Evolutionary conservation across 2,329 filamentous ascomycete species (phyloP).

Genomic region (Colletotrichum sp.): DNA sequence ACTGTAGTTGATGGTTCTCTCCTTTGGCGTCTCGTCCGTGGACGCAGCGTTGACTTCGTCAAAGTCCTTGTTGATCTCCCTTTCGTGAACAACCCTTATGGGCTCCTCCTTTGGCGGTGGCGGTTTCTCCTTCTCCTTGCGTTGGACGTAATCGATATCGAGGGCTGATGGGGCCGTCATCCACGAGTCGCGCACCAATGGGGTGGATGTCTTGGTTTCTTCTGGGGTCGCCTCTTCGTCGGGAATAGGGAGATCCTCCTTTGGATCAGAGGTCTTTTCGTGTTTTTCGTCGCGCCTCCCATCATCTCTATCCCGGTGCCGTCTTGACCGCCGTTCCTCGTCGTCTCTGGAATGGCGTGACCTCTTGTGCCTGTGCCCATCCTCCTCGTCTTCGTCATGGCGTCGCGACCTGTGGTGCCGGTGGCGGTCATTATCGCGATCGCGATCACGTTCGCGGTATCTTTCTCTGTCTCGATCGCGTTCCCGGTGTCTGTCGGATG

Average conservation of each 20-base stretch:
- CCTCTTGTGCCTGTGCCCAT: conserved; percentile 68
- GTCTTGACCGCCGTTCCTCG: conserved; percentile 39
- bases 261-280: conserved; percentile 50
- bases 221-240: conserved; percentile 46
- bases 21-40: conserved; percentile 56
- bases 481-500: conserved; percentile 27
- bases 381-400: conserved; percentile 51
- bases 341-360: conserved; percentile 62
- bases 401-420: conserved; percentile 39
- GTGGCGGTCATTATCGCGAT: conserved; percentile 30
- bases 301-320: conserved; percentile 24
- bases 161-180: conserved; percentile 82
- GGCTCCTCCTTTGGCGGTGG: conserved; percentile 62
- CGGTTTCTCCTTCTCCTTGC: conserved; percentile 60
- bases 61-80: conserved; percentile 77
- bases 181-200: conserved; percentile 81
- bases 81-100: conserved; percentile 75
- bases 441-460: conserved; percentile 31
- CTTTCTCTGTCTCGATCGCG: conserved; percentile 21
- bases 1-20: conserved; percentile 70
- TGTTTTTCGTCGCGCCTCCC: conserved; percentile 27
- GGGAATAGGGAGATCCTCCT: conserved; percentile 55
- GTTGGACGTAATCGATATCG: conserved; percentile 81
- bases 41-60: conserved; percentile 62
- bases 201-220: conserved; percentile 31